Evolutionary conservation across 805 yeast species (phyloP).

Genomic region (Kodamaea lidongshanica): DNA sequence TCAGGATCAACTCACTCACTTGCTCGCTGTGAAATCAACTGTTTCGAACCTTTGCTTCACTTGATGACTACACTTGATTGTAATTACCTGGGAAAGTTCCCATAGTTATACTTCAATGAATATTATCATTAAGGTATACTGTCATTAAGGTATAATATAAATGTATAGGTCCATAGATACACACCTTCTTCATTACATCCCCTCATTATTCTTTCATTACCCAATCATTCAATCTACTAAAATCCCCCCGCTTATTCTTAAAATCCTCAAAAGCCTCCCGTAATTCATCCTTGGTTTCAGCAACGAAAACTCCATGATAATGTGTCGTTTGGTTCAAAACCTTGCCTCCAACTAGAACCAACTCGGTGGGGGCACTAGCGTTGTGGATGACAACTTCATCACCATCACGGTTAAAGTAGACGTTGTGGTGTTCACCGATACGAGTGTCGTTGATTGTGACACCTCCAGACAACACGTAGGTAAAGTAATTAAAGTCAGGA

Average conservation of each 20-base stretch:
- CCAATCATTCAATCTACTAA: too few species aligned
- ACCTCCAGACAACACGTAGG: slow-evolving; percentile 61
- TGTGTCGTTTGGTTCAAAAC: slow-evolving; percentile 67
- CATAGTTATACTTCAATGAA: too few species aligned
- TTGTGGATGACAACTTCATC: slow-evolving; percentile 38
- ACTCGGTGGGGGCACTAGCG: slow-evolving; percentile 37
- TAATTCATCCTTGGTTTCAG: slow-evolving; percentile 19
- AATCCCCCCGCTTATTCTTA: slow-evolving; percentile 1
- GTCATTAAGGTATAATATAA: too few species aligned
- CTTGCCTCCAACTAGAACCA: slow-evolving; percentile 74
- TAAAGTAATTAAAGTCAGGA: slow-evolving; percentile 56
- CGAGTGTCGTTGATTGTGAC: slow-evolving; percentile 25
- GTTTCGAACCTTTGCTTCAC: too few species aligned
- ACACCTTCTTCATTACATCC: neutral
- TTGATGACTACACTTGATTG: too few species aligned
- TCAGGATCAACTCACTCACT: too few species aligned
- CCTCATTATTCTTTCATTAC: too few species aligned
- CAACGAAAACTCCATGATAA: slow-evolving; percentile 91
- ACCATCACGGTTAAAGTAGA: slow-evolving; percentile 68
- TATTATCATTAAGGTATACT: too few species aligned
- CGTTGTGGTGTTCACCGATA: slow-evolving; percentile 43
- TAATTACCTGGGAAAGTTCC: too few species aligned
- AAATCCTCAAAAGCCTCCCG: neutral
- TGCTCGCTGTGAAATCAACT: too few species aligned
- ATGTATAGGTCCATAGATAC: too few species aligned